Evolutionary conservation across 73 alveolate species (phyloP).

Genomic region (Blepharisma japonicum): DNA sequence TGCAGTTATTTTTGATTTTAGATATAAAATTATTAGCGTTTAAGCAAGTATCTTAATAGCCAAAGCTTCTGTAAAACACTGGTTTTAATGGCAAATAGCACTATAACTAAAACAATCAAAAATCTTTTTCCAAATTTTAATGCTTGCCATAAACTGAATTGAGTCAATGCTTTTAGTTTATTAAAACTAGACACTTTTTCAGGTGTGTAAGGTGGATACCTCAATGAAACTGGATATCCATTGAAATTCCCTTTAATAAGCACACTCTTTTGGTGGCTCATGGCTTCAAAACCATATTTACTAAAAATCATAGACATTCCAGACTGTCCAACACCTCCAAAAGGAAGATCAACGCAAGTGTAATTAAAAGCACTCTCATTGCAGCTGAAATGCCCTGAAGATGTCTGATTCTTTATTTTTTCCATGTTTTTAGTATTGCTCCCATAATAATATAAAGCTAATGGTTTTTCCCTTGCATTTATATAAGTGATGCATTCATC

Average conservation of each 20-base stretch:
- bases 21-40: no score
- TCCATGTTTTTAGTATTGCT: constrained; percentile 52
- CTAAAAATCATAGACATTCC: constrained; percentile 90
- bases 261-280: constrained; percentile 89
- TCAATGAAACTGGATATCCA: constrained; percentile 53
- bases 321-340: constrained; percentile 96
- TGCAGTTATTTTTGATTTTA: no score
- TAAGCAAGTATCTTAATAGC: no score
- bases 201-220: constrained; percentile 83
- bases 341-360: constrained; percentile 74
- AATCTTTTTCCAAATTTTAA: no score
- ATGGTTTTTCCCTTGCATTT: constrained; percentile 83
- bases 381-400: constrained; percentile 73
- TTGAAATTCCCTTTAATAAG: constrained; percentile 68
- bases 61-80: no score
- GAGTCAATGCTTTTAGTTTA: no score
- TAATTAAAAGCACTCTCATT: constrained; percentile 81
- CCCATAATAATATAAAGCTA: constrained; percentile 82
- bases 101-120: no score
- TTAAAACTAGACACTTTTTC: no score
- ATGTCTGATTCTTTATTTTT: constrained; percentile 68
- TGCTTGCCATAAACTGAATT: no score
- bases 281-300: constrained; percentile 86
- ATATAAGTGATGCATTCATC: constrained; percentile 72
- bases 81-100: no score